Conservation (phyloP, 2,329 filamentous ascomycete species). For the Pestalotiopsis sp. region DNA sequence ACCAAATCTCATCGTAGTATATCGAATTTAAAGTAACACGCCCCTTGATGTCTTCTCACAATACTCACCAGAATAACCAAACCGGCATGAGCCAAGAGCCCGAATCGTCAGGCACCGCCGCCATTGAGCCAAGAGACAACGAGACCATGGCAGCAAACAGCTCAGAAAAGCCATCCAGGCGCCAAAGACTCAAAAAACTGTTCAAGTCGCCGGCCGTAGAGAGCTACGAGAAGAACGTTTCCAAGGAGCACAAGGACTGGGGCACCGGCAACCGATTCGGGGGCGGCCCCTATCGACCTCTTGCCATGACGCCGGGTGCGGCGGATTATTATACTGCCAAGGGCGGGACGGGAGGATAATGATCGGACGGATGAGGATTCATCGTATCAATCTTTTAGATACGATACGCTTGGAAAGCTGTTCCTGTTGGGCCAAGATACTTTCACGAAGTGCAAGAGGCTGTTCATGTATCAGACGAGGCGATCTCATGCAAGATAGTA, state of each 20-base stretch:
- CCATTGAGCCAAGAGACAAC: not conserved
- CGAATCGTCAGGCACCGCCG: not conserved
- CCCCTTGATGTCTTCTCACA: not conserved
- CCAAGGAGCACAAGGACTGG: not conserved
- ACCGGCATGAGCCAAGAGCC: not conserved
- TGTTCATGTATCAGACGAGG: too few species aligned
- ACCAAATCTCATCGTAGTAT: too few species aligned
- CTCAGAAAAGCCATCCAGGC: not conserved
- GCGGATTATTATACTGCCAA: not conserved
- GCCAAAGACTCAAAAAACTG: not conserved
- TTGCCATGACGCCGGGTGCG: not conserved
- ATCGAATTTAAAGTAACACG: not conserved
- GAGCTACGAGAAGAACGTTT: slow-evolving; percentile 1
- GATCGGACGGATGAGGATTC: too few species aligned
- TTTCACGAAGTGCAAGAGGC: too few species aligned
- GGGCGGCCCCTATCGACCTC: slow-evolving; percentile 4
- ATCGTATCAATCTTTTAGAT: too few species aligned
- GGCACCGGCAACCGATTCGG: slow-evolving; percentile 7
- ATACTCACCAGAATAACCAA: not conserved
- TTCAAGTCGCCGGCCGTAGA: slow-evolving; percentile 6
- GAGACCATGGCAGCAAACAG: not conserved
- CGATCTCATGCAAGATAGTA: too few species aligned
- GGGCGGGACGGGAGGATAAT: not conserved
- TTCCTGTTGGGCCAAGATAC: too few species aligned
- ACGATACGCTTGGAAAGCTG: too few species aligned